Percentiles rank a stretch among this genome's conserved stretches.
phyloP scores from a whole-genome alignment of 257 asterid species.

The Verbascum thapsus region DNA sequence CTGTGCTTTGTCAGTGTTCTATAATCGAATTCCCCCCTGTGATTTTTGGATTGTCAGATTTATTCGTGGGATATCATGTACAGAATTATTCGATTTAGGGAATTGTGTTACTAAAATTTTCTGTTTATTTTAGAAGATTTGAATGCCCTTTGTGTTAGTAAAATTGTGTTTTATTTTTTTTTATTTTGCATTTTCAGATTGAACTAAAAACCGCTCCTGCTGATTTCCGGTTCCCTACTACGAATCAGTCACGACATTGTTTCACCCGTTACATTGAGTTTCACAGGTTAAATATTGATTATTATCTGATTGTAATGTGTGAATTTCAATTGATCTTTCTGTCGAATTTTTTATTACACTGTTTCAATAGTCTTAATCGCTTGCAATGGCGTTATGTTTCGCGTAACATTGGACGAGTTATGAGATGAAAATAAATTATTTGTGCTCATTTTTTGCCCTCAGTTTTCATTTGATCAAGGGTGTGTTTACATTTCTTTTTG shows the following conservation, averaged over 20 bases:
- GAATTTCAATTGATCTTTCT: background rate
- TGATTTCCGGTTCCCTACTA: slow-evolving; percentile 95
- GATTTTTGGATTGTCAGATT: background rate
- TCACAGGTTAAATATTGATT: slow-evolving; percentile 58
- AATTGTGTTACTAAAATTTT: no score
- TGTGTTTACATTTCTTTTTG: background rate
- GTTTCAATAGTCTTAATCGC: slow-evolving; percentile 10
- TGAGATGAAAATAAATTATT: background rate
- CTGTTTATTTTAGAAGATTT: no score
- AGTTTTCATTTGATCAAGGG: background rate
- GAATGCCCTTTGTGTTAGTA: no score
- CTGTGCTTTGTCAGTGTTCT: background rate
- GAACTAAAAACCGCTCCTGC: slow-evolving; percentile 92
- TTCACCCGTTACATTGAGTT: slow-evolving; percentile 94
- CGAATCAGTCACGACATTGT: slow-evolving; percentile 93
- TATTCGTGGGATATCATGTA: background rate
- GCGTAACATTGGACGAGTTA: background rate
- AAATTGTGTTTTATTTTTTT: slow-evolving; percentile 7
- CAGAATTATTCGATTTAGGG: no score
- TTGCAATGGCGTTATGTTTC: background rate
- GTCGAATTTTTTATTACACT: background rate
- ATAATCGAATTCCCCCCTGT: background rate
- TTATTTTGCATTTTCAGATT: slow-evolving; percentile 47
- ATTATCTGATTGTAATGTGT: background rate
- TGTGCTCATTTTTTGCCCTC: slow-evolving; percentile 4